These are phyloP conservation scores for Vigna reflexopilosa DNA, from an alignment of 306 rosid genomes.

Conservation along the genomic window DNA sequence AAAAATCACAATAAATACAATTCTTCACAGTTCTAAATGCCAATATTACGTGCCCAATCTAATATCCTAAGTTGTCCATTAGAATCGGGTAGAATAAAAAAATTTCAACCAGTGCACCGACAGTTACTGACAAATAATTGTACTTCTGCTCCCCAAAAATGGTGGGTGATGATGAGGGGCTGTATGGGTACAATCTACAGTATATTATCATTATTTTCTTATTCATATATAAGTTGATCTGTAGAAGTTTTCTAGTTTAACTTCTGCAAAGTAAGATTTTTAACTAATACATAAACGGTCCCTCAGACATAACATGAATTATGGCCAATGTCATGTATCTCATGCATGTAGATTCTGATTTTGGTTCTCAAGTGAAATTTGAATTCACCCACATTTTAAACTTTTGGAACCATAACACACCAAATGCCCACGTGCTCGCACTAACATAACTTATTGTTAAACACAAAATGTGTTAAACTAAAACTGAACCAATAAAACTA, in stretches of 20 bases:
- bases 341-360: not conserved
- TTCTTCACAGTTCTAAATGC: not conserved
- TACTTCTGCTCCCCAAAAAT: not conserved
- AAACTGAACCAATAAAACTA: not conserved
- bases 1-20: conserved; percentile 11
- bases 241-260: too few relatives aligned
- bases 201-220: too few relatives aligned
- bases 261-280: too few relatives aligned
- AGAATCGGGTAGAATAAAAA: conserved; percentile 26
- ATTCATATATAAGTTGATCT: too few relatives aligned
- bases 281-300: too few relatives aligned
- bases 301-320: too few relatives aligned
- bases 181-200: not conserved
- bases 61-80: not conserved
- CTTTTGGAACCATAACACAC: too few relatives aligned
- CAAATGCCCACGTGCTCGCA: too few relatives aligned
- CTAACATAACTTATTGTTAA: too few relatives aligned
- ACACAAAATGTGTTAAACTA: not conserved
- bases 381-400: too few relatives aligned
- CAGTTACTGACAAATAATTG: not conserved
- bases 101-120: not conserved
- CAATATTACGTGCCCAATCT: not conserved
- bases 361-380: too few relatives aligned
- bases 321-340: too few relatives aligned
- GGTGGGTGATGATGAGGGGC: not conserved